A percentile compares a stretch with the other conserved stretches of the same genome.
Evolutionary conservation across 1,284 basidiomycete species (phyloP).

Genomic region (Cutaneotrichosporon sp.): DNA sequence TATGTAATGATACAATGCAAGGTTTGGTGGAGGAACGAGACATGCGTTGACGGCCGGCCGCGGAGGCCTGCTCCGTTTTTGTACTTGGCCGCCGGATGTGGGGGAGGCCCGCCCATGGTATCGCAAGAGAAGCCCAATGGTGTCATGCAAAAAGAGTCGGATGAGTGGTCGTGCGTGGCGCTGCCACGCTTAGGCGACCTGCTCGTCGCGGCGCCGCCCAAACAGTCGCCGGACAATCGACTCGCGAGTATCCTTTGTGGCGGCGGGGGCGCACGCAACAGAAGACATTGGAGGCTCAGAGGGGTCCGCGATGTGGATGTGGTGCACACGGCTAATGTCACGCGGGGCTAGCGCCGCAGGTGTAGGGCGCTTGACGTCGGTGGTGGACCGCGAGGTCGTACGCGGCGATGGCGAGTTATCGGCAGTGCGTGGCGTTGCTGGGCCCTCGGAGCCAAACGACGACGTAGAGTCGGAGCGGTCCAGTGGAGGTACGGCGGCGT

Average conservation of each 20-base stretch:
- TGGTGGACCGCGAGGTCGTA: background rate
- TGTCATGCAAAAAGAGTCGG: background rate
- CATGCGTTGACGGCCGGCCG: background rate
- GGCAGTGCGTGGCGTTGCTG: slow-evolving; percentile 25
- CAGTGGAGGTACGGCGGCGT: slow-evolving; percentile 34
- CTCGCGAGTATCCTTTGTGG: slow-evolving; percentile 8
- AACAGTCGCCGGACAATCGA: slow-evolving; percentile 14
- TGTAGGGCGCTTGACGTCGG: background rate
- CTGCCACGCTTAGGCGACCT: background rate
- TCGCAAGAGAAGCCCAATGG: background rate
- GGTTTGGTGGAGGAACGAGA: background rate
- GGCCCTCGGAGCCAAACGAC: slow-evolving; percentile 44
- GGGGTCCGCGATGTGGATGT: slow-evolving; percentile 2
- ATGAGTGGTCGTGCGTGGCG: background rate
- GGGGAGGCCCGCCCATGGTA: too few relatives aligned
- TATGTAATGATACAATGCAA: slow-evolving; percentile 6
- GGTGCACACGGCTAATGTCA: background rate
- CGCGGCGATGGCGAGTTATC: slow-evolving; percentile 1
- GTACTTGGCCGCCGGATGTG: background rate
- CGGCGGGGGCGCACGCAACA: background rate
- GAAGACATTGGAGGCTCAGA: background rate
- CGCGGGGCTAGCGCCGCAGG: slow-evolving; percentile 3
- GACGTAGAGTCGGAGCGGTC: slow-evolving; percentile 47
- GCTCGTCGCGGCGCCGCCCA: slow-evolving; percentile 10
- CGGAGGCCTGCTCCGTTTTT: background rate